Evolutionary conservation across 1,139 yeast genomes (phyloP).

Genomic region (Pichia sp.): DNA sequence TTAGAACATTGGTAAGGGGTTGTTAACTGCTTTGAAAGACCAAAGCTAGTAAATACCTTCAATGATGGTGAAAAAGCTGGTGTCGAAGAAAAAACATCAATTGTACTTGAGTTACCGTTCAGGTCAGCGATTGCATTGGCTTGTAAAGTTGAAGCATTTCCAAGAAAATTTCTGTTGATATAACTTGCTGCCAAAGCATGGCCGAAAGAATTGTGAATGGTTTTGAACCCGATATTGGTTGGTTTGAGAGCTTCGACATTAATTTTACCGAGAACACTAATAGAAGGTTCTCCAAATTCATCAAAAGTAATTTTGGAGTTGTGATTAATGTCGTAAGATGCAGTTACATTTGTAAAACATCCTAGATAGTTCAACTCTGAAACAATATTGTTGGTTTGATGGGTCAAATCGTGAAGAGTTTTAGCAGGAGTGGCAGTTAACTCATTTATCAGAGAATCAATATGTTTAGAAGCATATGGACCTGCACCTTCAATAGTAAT

Average conservation of each 20-base stretch:
- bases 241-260: conserved; percentile 16
- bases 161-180: conserved; percentile 23
- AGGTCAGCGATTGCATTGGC: conserved; percentile 13
- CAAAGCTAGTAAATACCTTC: conserved; percentile 20
- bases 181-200: conserved; percentile 18
- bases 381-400: conserved; percentile 15
- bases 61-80: conserved; percentile 23
- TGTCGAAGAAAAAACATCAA: conserved; percentile 20
- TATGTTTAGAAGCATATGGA: conserved; percentile 37
- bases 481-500: conserved; percentile 46
- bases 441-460: conserved; percentile 38
- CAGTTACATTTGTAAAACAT: conserved; percentile 35
- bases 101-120: conserved; percentile 13
- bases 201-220: conserved; percentile 20
- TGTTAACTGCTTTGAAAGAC: background rate
- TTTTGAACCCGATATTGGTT: conserved; percentile 15
- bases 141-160: conserved; percentile 24
- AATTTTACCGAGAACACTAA: conserved; percentile 19
- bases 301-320: conserved; percentile 1
- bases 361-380: conserved; percentile 29
- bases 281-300: conserved; percentile 10
- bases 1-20: background rate
- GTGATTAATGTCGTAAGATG: conserved; percentile 22
- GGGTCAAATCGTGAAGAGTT: conserved; percentile 36
- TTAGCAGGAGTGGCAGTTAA: conserved; percentile 36